Percentiles rank a stretch among this genome's conserved stretches.
Conservation (phyloP, 805 yeast species). For the Debaryomyces tyrocola region DNA sequence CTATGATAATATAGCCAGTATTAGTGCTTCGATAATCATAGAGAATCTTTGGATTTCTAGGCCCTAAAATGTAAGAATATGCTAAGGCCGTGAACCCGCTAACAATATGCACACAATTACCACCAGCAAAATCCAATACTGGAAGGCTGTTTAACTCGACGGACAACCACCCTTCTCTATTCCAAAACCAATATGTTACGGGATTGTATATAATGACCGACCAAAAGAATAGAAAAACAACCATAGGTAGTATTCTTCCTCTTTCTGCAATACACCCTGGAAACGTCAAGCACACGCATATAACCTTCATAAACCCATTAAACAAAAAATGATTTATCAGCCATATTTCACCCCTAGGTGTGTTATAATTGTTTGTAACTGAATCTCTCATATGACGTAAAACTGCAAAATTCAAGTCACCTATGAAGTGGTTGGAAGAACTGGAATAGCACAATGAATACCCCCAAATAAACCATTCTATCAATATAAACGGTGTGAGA, state of each 20-base stretch:
- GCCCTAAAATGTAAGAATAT: conserved; percentile 43
- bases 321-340: conserved; percentile 38
- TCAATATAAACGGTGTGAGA: conserved; percentile 27
- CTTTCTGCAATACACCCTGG: conserved; percentile 47
- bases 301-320: conserved; percentile 38
- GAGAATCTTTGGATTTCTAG: conserved; percentile 39
- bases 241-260: conserved; percentile 42
- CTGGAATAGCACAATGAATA: conserved; percentile 41
- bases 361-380: conserved; percentile 20
- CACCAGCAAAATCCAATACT: conserved; percentile 47
- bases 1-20: conserved; percentile 32
- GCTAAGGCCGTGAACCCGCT: conserved; percentile 47
- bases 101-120: conserved; percentile 43
- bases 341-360: conserved; percentile 39
- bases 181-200: conserved; percentile 48
- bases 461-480: conserved; percentile 48
- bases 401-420: conserved; percentile 31
- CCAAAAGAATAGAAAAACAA: conserved; percentile 40
- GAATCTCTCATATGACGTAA: conserved; percentile 24
- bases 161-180: conserved; percentile 42
- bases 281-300: conserved; percentile 41
- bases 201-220: conserved; percentile 42
- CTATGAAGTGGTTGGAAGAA: conserved; percentile 35
- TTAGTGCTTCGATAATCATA: conserved; percentile 37
- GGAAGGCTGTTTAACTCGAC: conserved; percentile 31